Conservation (phyloP, 179 eudicot species). For the Spinacia oleracea region DNA sequence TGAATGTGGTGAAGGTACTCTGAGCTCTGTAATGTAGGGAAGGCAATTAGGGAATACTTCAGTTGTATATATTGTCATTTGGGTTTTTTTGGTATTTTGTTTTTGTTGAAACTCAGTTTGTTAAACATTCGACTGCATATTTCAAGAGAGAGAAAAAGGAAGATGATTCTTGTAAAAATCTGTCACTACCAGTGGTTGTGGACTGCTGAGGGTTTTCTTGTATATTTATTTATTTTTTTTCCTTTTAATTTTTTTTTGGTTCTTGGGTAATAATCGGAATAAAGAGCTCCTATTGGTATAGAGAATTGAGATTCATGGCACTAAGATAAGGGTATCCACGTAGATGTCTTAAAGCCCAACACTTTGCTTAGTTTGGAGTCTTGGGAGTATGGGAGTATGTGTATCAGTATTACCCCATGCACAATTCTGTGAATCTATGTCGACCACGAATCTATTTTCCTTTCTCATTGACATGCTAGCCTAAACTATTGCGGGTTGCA, state of each 20-base stretch:
- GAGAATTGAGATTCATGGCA: not conserved
- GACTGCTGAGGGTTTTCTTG: not conserved
- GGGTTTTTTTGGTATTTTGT: constrained; percentile 2
- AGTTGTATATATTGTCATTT: constrained; percentile 29
- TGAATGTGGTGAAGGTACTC: constrained; percentile 16
- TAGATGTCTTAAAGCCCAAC: constrained; percentile 10
- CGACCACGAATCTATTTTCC: not conserved
- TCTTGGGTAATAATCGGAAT: constrained; percentile 5
- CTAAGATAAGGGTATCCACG: constrained; percentile 10
- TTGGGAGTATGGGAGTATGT: not conserved
- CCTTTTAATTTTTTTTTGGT: not conserved
- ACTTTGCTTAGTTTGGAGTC: constrained; percentile 7
- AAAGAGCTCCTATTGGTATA: not conserved
- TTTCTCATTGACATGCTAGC: too few relatives aligned
- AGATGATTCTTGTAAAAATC: not conserved
- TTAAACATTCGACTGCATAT: not conserved
- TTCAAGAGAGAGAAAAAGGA: not conserved
- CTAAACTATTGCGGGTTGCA: too few relatives aligned
- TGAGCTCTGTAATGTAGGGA: constrained; percentile 18
- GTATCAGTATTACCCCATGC: not conserved
- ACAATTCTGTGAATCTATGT: not conserved
- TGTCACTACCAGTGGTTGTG: constrained; percentile 17
- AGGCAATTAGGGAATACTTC: constrained; percentile 20
- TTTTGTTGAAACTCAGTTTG: not conserved
- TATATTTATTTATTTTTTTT: not conserved